Evolutionary conservation across 2,329 filamentous ascomycete species (phyloP).

Genomic region (Neopestalotiopsis sp.): DNA sequence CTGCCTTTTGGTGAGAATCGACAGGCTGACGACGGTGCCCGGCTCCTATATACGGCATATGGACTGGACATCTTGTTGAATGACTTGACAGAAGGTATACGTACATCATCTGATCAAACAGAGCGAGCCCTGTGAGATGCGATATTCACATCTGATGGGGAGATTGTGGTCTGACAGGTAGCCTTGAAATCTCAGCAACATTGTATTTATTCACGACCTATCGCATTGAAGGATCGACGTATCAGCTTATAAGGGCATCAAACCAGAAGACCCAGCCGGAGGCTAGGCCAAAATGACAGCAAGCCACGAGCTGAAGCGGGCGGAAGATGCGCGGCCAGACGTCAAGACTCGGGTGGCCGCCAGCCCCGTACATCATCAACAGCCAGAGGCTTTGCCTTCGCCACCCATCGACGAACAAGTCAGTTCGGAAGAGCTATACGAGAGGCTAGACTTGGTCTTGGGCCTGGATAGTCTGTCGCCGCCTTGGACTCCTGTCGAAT

Average conservation of each 20-base stretch:
- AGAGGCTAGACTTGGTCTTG: neutral
- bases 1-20: neutral
- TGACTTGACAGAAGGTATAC: neutral
- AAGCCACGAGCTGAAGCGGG: neutral
- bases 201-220: neutral
- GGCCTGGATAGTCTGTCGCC: neutral
- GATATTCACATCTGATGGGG: neutral
- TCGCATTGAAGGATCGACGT: neutral
- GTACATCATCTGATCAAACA: neutral
- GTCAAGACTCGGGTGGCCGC: neutral
- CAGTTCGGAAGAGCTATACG: neutral
- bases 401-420: neutral
- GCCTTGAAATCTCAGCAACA: neutral
- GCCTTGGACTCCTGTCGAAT: neutral
- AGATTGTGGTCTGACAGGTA: neutral
- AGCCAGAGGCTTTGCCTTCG: neutral
- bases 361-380: neutral
- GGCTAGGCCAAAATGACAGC: neutral
- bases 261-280: neutral
- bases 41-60: conserved; percentile 1
- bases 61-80: neutral
- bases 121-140: neutral
- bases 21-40: conserved; percentile 6
- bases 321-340: neutral
- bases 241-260: neutral